Percentiles rank a stretch among this genome's conserved stretches.
phyloP scores from a whole-genome alignment of 768 basidiomycete species.

The Leccinum ochraceum region DNA sequence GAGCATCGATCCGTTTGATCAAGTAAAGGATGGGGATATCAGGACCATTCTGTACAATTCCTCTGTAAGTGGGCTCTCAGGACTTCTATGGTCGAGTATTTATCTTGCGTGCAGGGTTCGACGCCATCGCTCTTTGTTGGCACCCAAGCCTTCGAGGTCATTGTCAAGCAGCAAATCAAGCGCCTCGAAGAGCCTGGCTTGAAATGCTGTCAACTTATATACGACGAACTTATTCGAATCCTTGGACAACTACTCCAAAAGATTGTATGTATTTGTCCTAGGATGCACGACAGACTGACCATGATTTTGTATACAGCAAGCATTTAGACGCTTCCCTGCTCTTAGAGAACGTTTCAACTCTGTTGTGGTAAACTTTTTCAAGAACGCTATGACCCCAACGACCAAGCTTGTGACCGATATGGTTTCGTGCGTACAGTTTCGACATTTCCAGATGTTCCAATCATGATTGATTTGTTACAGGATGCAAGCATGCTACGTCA shows the following conservation, averaged over 20 bases:
- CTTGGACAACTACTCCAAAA: conserved; percentile 88
- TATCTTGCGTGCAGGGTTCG: conserved; percentile 62
- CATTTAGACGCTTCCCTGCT: conserved; percentile 96
- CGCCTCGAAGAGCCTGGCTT: conserved; percentile 91
- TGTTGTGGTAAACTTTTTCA: conserved; percentile 97
- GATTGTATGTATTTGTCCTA: conserved; percentile 58
- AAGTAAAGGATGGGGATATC: conserved; percentile 98
- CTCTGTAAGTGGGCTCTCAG: conserved; percentile 59
- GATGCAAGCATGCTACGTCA: conserved; percentile 99
- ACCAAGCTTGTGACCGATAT: conserved; percentile 93
- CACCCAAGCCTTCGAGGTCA: conserved; percentile 96
- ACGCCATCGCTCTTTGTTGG: conserved; percentile 97
- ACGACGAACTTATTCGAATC: conserved; percentile 97
- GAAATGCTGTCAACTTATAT: conserved; percentile 94
- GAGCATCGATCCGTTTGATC: conserved; percentile 97
- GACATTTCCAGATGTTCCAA: neutral
- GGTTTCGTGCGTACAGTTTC: conserved; percentile 65
- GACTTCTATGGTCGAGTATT: neutral
- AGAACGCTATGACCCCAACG: conserved; percentile 89
- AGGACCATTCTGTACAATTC: conserved; percentile 96
- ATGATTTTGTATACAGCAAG: conserved; percentile 56
- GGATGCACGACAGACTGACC: neutral
- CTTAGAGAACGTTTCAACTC: conserved; percentile 94
- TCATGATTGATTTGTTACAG: conserved; percentile 38
- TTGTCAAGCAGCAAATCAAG: conserved; percentile 99